Base-by-base conservation (phyloP, 2,329 filamentous ascomycete species). In the Myriosclerotinia duriaeana region DNA sequence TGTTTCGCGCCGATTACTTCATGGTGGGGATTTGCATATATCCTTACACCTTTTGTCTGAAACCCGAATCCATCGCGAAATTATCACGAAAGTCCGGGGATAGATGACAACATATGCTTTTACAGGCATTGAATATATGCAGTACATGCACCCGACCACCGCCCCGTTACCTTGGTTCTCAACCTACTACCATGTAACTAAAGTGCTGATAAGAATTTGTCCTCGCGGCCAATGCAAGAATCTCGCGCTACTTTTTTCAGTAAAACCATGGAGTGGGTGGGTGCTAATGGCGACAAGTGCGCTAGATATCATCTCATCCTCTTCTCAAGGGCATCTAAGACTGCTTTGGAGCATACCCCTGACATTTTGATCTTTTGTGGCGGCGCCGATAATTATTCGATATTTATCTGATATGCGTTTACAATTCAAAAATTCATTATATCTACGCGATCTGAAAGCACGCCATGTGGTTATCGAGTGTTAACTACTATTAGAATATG, bases 51-150 rank as follows among this genome's bases (percentile, higher is more conserved):
- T 6, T 5, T 22, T 48, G 9, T 38, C 46, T 9, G 30, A 4
- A 53, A 40, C 5, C 26, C 30, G 17, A 53, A 46, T 53, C n/a
- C 6, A 30, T 53, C 22, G 34, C 59, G 34, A 34, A 62, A 22
- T n/a, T 38, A 64, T 53, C 20, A 64, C 65, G 65, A 64, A n/a
- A 64, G 38, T 52, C 40, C 53, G 48, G 65, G 65, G 65, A 34
- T 11, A 40, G 46, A 66, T 66, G 59, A 66, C 65, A 66, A 66
- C 65, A 66, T 66, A 42, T 60, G 20, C 38, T 36, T 14, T 48
- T 50, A 17, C 58, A 60, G 58, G 58, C 44, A 60, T 60, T 38
- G 44, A 26, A 26, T 26, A 26, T 14, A 22, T 60, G 44, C 42
- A 42, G 14, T 26, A 59, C 30, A 5, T 12, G 44, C 56, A 59